Percentiles rank a stretch among this genome's conserved stretches.
Evolutionary conservation across 768 basidiomycete species (phyloP).

Genomic region (Lactarius psammicola): DNA sequence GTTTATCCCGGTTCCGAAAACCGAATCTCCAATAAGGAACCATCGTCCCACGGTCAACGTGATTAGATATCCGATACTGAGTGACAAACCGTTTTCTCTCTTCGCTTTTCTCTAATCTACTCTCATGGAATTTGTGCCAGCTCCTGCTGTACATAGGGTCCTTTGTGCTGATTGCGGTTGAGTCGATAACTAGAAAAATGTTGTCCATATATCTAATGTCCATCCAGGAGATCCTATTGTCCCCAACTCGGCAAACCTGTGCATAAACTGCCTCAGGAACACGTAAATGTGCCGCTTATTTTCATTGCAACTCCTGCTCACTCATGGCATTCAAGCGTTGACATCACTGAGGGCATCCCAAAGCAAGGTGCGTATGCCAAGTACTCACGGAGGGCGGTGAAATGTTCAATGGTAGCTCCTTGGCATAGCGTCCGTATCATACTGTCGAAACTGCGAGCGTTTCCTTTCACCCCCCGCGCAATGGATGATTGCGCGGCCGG

Average conservation of each 20-base stretch:
- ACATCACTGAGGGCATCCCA: slow-evolving; percentile 97
- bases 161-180: slow-evolving; percentile 87
- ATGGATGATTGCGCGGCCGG: slow-evolving; percentile 84
- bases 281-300: slow-evolving; percentile 47
- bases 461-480: slow-evolving; percentile 87
- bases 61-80: neutral
- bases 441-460: slow-evolving; percentile 94
- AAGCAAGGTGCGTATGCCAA: slow-evolving; percentile 69
- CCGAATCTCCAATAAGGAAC: neutral
- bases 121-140: slow-evolving; percentile 75
- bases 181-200: slow-evolving; percentile 27
- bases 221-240: slow-evolving; percentile 75
- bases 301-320: neutral
- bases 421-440: slow-evolving; percentile 75
- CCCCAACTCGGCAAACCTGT: slow-evolving; percentile 90
- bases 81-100: slow-evolving; percentile 10
- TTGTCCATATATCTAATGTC: slow-evolving; percentile 10
- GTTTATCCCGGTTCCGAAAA: slow-evolving; percentile 10
- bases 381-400: neutral
- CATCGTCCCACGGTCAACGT: slow-evolving; percentile 13
- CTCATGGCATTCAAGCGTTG: slow-evolving; percentile 53
- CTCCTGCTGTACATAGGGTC: slow-evolving; percentile 75
- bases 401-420: neutral
- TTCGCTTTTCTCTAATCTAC: no score
- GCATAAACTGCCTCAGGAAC: slow-evolving; percentile 85